phyloP scores from a whole-genome alignment of 2,329 filamentous ascomycete species.

The Ophiostoma fasciatum region DNA sequence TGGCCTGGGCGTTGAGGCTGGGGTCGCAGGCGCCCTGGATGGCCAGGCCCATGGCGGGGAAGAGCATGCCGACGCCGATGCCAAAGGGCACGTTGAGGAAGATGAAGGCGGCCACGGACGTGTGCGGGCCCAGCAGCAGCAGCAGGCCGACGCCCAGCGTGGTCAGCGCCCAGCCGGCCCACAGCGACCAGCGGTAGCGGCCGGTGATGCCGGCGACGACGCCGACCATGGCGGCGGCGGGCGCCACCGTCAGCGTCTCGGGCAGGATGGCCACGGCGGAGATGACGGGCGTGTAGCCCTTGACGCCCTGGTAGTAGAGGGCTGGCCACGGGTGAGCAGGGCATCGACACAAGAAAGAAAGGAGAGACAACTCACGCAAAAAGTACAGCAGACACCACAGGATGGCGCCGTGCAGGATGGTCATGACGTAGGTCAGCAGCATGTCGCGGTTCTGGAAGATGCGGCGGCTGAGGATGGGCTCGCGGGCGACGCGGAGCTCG shows the following conservation, averaged over 20 bases:
- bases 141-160: constrained; percentile 16
- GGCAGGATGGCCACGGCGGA: constrained; percentile 18
- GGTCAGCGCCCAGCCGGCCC: constrained; percentile 15
- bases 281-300: constrained; percentile 16
- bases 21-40: constrained; percentile 22
- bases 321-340: background rate
- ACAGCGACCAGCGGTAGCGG: constrained; percentile 19
- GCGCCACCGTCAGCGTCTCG: constrained; percentile 14
- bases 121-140: constrained; percentile 8
- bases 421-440: constrained; percentile 23
- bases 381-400: constrained; percentile 40
- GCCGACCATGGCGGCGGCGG: constrained; percentile 10
- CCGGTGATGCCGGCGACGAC: constrained; percentile 11
- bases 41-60: constrained; percentile 25
- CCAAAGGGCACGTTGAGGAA: constrained; percentile 22
- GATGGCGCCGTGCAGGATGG: constrained; percentile 42
- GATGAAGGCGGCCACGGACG: constrained; percentile 19
- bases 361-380: constrained; percentile 24
- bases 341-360: constrained; percentile 26
- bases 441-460: constrained; percentile 27
- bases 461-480: constrained; percentile 24
- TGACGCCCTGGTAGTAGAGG: constrained; percentile 18
- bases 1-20: constrained; percentile 22
- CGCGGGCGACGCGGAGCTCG: constrained; percentile 10
- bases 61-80: constrained; percentile 22